Evolutionary conservation across 2,329 filamentous ascomycete species (phyloP).

Genomic region (Clarireedia hainanense): DNA sequence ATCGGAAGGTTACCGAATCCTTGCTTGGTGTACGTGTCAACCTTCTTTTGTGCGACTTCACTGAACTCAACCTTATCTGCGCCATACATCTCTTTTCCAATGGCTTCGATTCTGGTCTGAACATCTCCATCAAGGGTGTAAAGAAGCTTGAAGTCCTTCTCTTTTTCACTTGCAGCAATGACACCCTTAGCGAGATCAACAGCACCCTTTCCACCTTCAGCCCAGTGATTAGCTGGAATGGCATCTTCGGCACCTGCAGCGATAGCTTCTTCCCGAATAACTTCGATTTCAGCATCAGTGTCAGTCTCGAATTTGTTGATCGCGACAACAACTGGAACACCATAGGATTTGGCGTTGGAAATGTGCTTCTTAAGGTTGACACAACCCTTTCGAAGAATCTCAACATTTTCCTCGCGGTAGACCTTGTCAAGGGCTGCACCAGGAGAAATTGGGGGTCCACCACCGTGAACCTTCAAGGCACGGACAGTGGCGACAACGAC

Average conservation of each 20-base stretch:
- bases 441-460: slow-evolving; percentile 85
- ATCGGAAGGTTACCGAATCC: slow-evolving; percentile 90
- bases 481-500: slow-evolving; percentile 94
- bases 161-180: slow-evolving; percentile 72
- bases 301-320: slow-evolving; percentile 97
- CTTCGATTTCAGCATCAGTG: slow-evolving; percentile 82
- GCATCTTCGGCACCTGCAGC: slow-evolving; percentile 90
- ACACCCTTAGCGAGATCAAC: slow-evolving; percentile 83
- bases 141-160: slow-evolving; percentile 80
- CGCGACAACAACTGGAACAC: slow-evolving; percentile 88
- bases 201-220: slow-evolving; percentile 85
- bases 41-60: slow-evolving; percentile 90
- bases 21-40: slow-evolving; percentile 88
- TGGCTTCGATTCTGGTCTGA: slow-evolving; percentile 83
- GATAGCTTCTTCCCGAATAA: slow-evolving; percentile 84
- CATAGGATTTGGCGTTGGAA: slow-evolving; percentile 78
- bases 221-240: slow-evolving; percentile 93
- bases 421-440: slow-evolving; percentile 79
- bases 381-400: slow-evolving; percentile 82
- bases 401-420: slow-evolving; percentile 89
- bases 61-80: slow-evolving; percentile 85
- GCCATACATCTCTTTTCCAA: slow-evolving; percentile 91
- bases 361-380: slow-evolving; percentile 96
- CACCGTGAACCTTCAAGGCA: slow-evolving; percentile 93
- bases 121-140: slow-evolving; percentile 74